Percentiles rank a stretch among this genome's conserved stretches.
Conservation (phyloP, 2,329 filamentous ascomycete species). For the Verticillium longisporum region DNA sequence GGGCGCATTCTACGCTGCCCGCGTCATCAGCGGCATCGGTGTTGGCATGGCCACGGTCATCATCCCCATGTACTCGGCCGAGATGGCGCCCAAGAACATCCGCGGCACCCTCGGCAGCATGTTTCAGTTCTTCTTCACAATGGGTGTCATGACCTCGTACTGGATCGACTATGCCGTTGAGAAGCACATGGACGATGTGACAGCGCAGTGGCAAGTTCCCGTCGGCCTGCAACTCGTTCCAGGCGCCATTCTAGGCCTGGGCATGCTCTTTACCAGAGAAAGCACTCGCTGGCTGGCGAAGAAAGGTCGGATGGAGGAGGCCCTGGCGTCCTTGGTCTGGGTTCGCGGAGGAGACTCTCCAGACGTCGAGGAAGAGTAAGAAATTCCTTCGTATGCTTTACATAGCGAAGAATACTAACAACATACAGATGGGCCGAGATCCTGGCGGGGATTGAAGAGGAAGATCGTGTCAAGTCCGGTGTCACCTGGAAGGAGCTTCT, state of each 20-base stretch:
- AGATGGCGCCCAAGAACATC: conserved; percentile 39
- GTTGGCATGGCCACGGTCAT: conserved; percentile 32
- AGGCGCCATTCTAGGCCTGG: conserved; percentile 35
- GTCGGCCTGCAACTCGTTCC: conserved; percentile 39
- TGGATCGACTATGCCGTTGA: conserved; percentile 38
- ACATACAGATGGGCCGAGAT: conserved; percentile 30
- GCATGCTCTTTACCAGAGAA: conserved; percentile 42
- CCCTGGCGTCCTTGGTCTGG: conserved; percentile 40
- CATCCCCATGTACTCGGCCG: conserved; percentile 37
- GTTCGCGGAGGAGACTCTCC: conserved; percentile 37
- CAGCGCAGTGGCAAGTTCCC: conserved; percentile 43
- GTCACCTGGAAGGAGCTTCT: conserved; percentile 39
- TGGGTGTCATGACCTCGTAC: conserved; percentile 33
- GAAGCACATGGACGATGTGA: conserved; percentile 26
- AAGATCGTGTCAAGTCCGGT: conserved; percentile 34
- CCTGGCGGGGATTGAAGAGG: conserved; percentile 37
- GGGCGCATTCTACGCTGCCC: conserved; percentile 29
- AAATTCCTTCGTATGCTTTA: not conserved
- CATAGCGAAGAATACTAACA: not conserved
- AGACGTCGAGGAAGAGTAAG: conserved; percentile 26
- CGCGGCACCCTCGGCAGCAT: conserved; percentile 33
- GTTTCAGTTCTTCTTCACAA: conserved; percentile 38
- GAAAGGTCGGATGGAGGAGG: conserved; percentile 36
- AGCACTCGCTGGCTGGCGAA: conserved; percentile 39
- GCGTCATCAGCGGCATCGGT: conserved; percentile 25